Evolutionary conservation across 2,329 filamentous ascomycete genomes (phyloP).

Genomic region (Didymella lethalis): DNA sequence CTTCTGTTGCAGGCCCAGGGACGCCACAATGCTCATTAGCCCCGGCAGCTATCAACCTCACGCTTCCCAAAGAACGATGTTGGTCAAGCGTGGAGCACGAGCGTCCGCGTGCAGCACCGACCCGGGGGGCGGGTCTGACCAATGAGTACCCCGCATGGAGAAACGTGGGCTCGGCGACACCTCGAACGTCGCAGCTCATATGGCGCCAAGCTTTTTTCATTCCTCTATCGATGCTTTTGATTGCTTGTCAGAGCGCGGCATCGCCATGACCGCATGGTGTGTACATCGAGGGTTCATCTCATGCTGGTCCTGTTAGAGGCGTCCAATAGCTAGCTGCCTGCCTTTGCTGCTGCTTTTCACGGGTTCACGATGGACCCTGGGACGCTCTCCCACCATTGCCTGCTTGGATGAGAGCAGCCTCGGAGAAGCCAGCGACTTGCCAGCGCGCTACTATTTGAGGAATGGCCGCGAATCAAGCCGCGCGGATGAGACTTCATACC

Average conservation of each 20-base stretch:
- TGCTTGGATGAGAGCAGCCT: slow-evolving; percentile 1
- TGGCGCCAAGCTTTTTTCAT: slow-evolving; percentile 14
- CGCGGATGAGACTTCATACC: background rate
- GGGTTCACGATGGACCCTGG: slow-evolving; percentile 1
- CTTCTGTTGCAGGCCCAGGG: slow-evolving; percentile 9
- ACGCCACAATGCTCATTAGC: slow-evolving; percentile 18
- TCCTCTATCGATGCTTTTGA: slow-evolving; percentile 14
- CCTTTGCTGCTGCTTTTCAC: background rate
- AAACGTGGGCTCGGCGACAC: slow-evolving; percentile 19
- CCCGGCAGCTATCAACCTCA: slow-evolving; percentile 16
- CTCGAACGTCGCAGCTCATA: slow-evolving; percentile 3
- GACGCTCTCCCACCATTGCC: background rate
- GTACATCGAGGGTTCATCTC: background rate
- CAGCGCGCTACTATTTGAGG: background rate
- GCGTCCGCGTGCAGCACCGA: slow-evolving; percentile 15
- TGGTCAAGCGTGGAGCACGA: slow-evolving; percentile 14
- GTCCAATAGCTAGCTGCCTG: background rate
- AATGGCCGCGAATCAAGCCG: slow-evolving; percentile 7
- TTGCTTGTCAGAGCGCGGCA: slow-evolving; percentile 13
- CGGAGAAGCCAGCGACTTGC: background rate
- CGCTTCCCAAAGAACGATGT: slow-evolving; percentile 10
- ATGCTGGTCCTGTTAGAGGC: background rate
- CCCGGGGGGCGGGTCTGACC: background rate
- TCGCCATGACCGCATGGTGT: slow-evolving; percentile 12
- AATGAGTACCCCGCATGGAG: slow-evolving; percentile 8